Evolutionary conservation across 495 filamentous ascomycete genomes (phyloP).

Genomic region (Talaromyces liani): DNA sequence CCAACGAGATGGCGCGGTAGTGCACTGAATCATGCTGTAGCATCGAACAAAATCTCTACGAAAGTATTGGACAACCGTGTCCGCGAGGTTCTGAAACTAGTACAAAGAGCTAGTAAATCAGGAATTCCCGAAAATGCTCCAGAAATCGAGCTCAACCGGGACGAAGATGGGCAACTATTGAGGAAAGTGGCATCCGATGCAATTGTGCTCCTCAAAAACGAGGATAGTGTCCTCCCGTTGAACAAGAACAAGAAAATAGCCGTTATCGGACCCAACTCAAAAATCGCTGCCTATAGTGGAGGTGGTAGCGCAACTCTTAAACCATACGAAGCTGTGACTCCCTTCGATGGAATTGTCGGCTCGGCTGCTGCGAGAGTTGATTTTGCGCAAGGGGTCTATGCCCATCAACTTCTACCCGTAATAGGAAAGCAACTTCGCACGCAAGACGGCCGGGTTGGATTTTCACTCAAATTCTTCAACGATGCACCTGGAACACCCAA

Average conservation of each 20-base stretch:
- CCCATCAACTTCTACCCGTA: constrained; percentile 54
- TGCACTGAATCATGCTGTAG: constrained; percentile 50
- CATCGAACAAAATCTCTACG: constrained; percentile 49
- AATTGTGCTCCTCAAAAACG: constrained; percentile 76
- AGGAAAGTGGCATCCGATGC: constrained; percentile 60
- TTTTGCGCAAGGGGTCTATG: constrained; percentile 45
- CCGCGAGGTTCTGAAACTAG: constrained; percentile 52
- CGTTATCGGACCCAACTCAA: constrained; percentile 76
- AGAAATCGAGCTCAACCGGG: constrained; percentile 56
- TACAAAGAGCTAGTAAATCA: constrained; percentile 54
- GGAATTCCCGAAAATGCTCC: constrained; percentile 51
- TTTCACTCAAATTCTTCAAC: background rate
- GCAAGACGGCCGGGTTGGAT: background rate
- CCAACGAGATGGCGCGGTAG: constrained; percentile 57
- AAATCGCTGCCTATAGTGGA: constrained; percentile 66
- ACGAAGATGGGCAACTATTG: constrained; percentile 58
- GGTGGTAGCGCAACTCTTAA: constrained; percentile 73
- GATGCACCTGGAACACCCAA: background rate
- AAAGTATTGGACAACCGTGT: constrained; percentile 55
- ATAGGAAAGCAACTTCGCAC: constrained; percentile 24
- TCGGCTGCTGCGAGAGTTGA: constrained; percentile 42
- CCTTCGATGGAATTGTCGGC: constrained; percentile 57
- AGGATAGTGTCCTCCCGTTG: constrained; percentile 55
- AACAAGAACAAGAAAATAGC: constrained; percentile 55
- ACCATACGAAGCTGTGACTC: constrained; percentile 69